Base-by-base conservation (phyloP, 148 eudicot species). In the Spergularia bocconei region DNA sequence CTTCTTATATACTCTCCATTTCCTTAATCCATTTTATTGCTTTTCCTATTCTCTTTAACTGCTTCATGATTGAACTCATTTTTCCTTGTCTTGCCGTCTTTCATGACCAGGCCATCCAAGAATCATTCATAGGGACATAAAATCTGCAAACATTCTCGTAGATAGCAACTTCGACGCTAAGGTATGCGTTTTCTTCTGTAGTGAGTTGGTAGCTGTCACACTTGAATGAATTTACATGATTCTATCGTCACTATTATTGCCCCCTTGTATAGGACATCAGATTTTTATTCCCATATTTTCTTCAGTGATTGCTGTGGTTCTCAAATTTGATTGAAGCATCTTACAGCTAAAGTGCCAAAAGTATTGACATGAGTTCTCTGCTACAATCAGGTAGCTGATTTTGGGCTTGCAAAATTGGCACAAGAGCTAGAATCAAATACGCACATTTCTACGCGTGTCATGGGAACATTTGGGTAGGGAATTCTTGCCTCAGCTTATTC, bases 71-170 rank as follows among this genome's bases (percentile, higher is more conserved):
- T 29, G 67, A 29, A 69, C 21, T 19, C 38, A 44, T 21, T 8
- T 63, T 59, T 6, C 72, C 54, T 64, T 77, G 9, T 64, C 15
- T 20, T 55, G 57, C 51, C 41, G n/a, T 73, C 38, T 78, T 70
- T 19, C 60, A 51, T 77, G 73, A 79, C 79, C 85, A 91, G 96
- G 93, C 73, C 85, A 87, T 71, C 96, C 96, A 47, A 82, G 90
- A 61, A 91, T 91, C 80, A 89, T 91, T 83, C 94, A 91, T 78
- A 86, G 97, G 75, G 97, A 91, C 77, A 91, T 90, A 19, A 92
- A 92, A 79, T 80, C 94, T 3, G 84, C 96, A 16, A 89, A 91
- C 72, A 90, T 93, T 72, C 87, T 93, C 53, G 75, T 93, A 74
- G 98, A 93, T 68, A 82, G 76, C 84, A 91, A 89, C 84, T 91